A percentile compares a stretch with the other conserved stretches of the same genome.
These are phyloP conservation scores for Corylus americana DNA, from an alignment of 306 rosid species.

Conservation along the genomic window DNA sequence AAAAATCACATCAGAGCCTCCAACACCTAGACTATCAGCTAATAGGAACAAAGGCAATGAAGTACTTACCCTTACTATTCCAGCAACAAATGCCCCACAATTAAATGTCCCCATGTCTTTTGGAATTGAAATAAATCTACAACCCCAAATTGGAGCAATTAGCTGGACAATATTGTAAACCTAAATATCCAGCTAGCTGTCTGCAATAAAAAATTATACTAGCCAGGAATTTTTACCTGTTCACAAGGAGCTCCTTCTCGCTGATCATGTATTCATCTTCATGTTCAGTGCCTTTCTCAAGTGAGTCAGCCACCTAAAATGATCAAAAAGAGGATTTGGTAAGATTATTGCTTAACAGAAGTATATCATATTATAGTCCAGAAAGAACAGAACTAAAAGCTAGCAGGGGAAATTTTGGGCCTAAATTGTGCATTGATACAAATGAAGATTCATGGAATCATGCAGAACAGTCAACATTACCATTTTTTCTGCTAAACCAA, in stretches of 20 bases:
- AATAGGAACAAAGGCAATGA: slow-evolving; percentile 11
- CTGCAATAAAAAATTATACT: neutral
- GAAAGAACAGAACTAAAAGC: neutral
- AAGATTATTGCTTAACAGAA: slow-evolving; percentile 18
- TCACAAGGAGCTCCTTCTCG: slow-evolving; percentile 96
- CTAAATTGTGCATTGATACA: neutral
- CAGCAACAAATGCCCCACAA: slow-evolving; percentile 98
- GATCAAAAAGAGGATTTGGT: slow-evolving; percentile 22
- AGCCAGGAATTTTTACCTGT: slow-evolving; percentile 53
- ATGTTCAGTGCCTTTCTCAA: slow-evolving; percentile 98
- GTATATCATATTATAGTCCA: neutral
- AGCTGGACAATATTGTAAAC: slow-evolving; percentile 19
- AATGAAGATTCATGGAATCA: neutral
- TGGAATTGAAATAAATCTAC: slow-evolving; percentile 92
- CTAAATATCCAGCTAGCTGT: slow-evolving; percentile 6
- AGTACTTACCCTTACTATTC: slow-evolving; percentile 84
- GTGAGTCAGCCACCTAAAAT: slow-evolving; percentile 89
- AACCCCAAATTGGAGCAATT: slow-evolving; percentile 27
- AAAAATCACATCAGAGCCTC: slow-evolving; percentile 28
- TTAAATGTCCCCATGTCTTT: slow-evolving; percentile 99
- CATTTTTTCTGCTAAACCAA: neutral
- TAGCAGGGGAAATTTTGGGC: neutral
- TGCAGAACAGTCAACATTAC: neutral
- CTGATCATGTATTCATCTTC: slow-evolving; percentile 99
- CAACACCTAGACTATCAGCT: slow-evolving; percentile 17